Evolutionary conservation across 108 stramenopile species (phyloP).

Genomic region (Nitzschia palea): DNA sequence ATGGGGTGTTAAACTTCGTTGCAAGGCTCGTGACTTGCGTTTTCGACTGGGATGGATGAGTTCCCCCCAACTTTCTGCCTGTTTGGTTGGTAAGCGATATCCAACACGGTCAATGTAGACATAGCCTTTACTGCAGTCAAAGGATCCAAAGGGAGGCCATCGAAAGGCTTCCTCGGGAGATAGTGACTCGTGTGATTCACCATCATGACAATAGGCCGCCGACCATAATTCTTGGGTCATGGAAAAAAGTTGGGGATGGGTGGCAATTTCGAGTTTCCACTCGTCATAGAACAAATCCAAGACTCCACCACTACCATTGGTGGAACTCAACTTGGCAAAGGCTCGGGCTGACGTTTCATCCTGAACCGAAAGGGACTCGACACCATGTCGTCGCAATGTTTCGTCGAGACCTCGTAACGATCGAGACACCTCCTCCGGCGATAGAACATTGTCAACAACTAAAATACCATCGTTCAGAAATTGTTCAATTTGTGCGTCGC

Average conservation of each 20-base stretch:
- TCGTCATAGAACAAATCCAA: constrained; percentile 86
- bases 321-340: constrained; percentile 59
- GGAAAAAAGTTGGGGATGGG: constrained; percentile 57
- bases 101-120: constrained; percentile 90
- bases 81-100: constrained; percentile 73
- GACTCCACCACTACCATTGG: constrained; percentile 88
- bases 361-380: constrained; percentile 28
- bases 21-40: constrained; percentile 54
- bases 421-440: constrained; percentile 38
- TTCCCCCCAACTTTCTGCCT: constrained; percentile 63
- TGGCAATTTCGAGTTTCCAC: constrained; percentile 82
- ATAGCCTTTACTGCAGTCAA: constrained; percentile 70
- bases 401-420: constrained; percentile 45
- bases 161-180: constrained; percentile 29
- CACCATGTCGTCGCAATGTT: constrained; percentile 50
- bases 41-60: constrained; percentile 30
- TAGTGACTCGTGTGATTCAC: constrained; percentile 40
- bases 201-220: constrained; percentile 66
- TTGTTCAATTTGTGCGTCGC: constrained; percentile 18
- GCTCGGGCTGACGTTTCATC: constrained; percentile 45
- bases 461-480: constrained; percentile 55
- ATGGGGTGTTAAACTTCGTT: constrained; percentile 92
- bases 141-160: constrained; percentile 83
- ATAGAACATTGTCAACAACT: constrained; percentile 65
- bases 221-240: constrained; percentile 80